Percentiles rank a stretch among this genome's conserved stretches.
Evolutionary conservation across 2,329 filamentous ascomycete genomes (phyloP).

Genomic region (Hirsutella rhossiliensis): DNA sequence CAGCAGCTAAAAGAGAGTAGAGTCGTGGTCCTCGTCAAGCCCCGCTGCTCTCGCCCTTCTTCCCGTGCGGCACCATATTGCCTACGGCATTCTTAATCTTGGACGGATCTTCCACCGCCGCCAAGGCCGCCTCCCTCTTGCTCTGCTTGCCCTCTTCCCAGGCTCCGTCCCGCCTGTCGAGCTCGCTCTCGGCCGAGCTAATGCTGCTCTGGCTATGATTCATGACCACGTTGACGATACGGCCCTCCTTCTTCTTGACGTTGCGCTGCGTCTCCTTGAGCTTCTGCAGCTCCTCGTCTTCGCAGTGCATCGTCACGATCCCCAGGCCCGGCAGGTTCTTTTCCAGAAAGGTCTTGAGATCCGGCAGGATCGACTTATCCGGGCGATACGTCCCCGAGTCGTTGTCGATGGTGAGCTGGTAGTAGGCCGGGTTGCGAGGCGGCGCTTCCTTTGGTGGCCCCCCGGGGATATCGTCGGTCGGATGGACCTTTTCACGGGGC

Average conservation of each 20-base stretch:
- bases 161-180: slow-evolving; percentile 30
- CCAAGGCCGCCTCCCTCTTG: slow-evolving; percentile 39
- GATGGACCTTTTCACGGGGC: slow-evolving; percentile 37
- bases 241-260: slow-evolving; percentile 54
- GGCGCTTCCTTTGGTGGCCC: slow-evolving; percentile 32
- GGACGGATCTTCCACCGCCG: slow-evolving; percentile 37
- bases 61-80: slow-evolving; percentile 11
- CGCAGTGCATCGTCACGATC: slow-evolving; percentile 64
- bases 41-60: slow-evolving; percentile 5
- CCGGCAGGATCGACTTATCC: slow-evolving; percentile 61
- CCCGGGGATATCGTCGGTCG: slow-evolving; percentile 31
- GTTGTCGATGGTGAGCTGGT: slow-evolving; percentile 89
- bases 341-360: slow-evolving; percentile 58
- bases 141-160: slow-evolving; percentile 31
- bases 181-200: slow-evolving; percentile 40
- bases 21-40: background rate
- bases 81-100: slow-evolving; percentile 26
- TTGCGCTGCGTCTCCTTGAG: slow-evolving; percentile 69
- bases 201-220: slow-evolving; percentile 41
- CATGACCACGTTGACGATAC: slow-evolving; percentile 40
- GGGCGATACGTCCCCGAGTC: slow-evolving; percentile 90
- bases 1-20: background rate
- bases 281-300: slow-evolving; percentile 57
- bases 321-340: slow-evolving; percentile 67
- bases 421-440: slow-evolving; percentile 41